Evolutionary conservation across 192 early-diverging fungal genomes (phyloP).

Genomic region (Coemansia sp.): DNA sequence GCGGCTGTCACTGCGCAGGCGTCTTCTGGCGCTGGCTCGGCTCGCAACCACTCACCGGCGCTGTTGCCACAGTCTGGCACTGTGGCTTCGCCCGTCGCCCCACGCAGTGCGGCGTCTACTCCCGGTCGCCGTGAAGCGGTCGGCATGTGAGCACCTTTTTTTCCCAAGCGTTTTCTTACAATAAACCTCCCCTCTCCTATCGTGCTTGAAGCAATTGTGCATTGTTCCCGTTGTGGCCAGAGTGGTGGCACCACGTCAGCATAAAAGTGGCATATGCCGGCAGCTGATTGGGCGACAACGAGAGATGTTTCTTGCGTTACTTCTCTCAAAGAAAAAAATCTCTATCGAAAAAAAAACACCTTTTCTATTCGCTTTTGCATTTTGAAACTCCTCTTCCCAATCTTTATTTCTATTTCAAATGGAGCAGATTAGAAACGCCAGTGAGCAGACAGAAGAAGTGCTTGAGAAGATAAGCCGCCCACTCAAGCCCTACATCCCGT

Average conservation of each 20-base stretch:
- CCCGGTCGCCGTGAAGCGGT: conserved; percentile 43
- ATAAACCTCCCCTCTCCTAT: no score
- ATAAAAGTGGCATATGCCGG: neutral
- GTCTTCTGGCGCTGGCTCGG: neutral
- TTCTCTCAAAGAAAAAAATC: no score
- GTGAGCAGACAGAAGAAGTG: conserved; percentile 68
- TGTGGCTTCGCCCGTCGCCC: conserved; percentile 35
- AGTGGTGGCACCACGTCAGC: conserved; percentile 1
- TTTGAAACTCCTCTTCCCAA: neutral
- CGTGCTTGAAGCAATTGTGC: neutral
- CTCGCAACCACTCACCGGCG: conserved; percentile 28
- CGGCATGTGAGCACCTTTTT: conserved; percentile 13
- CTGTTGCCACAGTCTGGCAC: conserved; percentile 8
- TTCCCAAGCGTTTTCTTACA: neutral
- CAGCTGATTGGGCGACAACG: neutral
- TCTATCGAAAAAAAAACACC: no score
- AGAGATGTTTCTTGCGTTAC: neutral
- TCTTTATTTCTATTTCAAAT: conserved; percentile 11
- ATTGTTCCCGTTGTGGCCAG: conserved; percentile 6
- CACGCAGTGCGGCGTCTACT: conserved; percentile 49
- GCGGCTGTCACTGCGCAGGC: neutral
- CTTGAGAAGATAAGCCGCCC: conserved; percentile 74
- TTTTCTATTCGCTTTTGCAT: neutral
- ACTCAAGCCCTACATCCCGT: conserved; percentile 89
- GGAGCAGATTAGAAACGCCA: conserved; percentile 49